phyloP scores from a whole-genome alignment of 306 rosid genomes.

The Ormosia emarginata region DNA sequence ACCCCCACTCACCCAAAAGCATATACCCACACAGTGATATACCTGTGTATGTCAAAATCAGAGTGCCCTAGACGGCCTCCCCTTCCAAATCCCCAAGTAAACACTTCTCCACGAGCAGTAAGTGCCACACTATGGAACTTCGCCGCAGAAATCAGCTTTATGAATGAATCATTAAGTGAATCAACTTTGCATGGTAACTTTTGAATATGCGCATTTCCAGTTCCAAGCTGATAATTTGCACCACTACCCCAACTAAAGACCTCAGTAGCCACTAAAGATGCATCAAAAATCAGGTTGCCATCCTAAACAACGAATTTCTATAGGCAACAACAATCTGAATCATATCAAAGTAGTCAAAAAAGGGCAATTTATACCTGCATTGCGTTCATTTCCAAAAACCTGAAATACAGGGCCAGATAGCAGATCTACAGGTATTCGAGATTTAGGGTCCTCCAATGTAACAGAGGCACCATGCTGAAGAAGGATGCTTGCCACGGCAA shows the following conservation, averaged over 20 bases:
- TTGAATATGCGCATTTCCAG: slow-evolving; percentile 91
- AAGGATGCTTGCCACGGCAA: slow-evolving; percentile 81
- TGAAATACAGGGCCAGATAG: slow-evolving; percentile 77
- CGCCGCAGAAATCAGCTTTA: slow-evolving; percentile 77
- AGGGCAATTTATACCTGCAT: slow-evolving; percentile 53
- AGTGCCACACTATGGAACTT: slow-evolving; percentile 96
- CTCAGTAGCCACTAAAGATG: slow-evolving; percentile 70
- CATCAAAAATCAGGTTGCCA: slow-evolving; percentile 23
- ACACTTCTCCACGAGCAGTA: slow-evolving; percentile 72
- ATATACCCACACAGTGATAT: not conserved
- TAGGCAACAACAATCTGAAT: slow-evolving; percentile 14
- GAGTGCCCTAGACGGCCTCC: slow-evolving; percentile 99
- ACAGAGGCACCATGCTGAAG: slow-evolving; percentile 84
- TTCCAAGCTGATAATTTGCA: slow-evolving; percentile 94
- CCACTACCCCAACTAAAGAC: slow-evolving; percentile 98
- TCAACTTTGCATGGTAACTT: slow-evolving; percentile 93
- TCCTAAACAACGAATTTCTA: not conserved
- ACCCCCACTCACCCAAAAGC: not conserved
- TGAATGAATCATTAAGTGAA: slow-evolving; percentile 64
- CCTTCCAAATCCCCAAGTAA: slow-evolving; percentile 98
- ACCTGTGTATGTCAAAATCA: slow-evolving; percentile 98
- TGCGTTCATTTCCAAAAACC: slow-evolving; percentile 46
- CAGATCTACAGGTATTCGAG: slow-evolving; percentile 82
- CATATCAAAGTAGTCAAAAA: slow-evolving; percentile 27
- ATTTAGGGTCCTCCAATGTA: slow-evolving; percentile 75